phyloP scores from a whole-genome alignment of 306 rosid genomes.

The Mimosa bimucronata region DNA sequence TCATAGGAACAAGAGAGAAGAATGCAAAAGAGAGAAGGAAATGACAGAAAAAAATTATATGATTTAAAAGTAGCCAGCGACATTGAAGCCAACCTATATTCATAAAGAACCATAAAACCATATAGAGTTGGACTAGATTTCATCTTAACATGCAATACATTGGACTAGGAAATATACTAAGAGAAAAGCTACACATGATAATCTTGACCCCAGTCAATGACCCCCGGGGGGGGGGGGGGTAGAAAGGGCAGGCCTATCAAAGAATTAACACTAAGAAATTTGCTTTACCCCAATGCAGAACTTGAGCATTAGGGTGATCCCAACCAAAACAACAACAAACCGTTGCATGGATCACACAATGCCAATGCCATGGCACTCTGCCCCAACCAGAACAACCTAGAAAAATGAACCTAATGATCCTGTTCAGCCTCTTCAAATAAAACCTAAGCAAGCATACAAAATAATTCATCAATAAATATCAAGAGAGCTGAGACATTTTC shows the following conservation, averaged over 20 bases:
- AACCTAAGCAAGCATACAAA: neutral
- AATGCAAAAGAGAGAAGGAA: constrained; percentile 6
- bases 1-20: constrained; percentile 20
- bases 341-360: neutral
- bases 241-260: too few species aligned
- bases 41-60: neutral
- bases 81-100: neutral
- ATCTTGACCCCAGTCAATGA: too few species aligned
- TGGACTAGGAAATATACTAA: too few species aligned
- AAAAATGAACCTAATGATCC: neutral
- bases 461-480: neutral
- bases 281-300: too few species aligned
- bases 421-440: constrained; percentile 14
- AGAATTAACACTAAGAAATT: too few species aligned
- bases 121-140: neutral
- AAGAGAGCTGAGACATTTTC: neutral
- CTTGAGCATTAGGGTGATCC: neutral
- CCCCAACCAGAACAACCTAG: neutral
- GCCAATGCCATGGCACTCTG: neutral
- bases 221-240: too few species aligned
- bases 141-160: neutral
- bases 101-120: neutral
- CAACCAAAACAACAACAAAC: neutral
- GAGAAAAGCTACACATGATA: too few species aligned
- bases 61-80: neutral